Evolutionary conservation across 208 protist species (phyloP).

Genomic region (Wallacemonas collosoma): DNA sequence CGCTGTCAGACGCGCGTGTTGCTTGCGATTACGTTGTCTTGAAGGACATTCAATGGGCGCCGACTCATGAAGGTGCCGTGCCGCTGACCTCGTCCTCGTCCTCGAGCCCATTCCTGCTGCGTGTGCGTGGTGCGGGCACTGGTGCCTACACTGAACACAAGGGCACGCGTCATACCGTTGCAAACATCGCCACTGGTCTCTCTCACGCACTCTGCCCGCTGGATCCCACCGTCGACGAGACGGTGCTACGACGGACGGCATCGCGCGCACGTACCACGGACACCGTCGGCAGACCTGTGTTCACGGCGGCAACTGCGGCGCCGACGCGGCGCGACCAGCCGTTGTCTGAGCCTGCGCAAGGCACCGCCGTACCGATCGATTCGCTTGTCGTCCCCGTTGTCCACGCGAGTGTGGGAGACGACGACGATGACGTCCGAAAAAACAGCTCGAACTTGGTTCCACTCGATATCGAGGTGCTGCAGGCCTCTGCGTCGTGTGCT

Average conservation of each 20-base stretch:
- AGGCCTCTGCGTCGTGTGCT: neutral
- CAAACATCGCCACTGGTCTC: too few relatives aligned
- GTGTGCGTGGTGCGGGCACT: neutral
- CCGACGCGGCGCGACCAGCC: neutral
- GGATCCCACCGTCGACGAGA: slow-evolving; percentile 3
- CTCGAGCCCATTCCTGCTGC: neutral
- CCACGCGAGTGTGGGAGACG: neutral
- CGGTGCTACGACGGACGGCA: neutral
- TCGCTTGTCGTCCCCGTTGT: neutral
- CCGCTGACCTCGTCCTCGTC: neutral
- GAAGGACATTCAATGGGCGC: neutral
- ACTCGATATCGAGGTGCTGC: slow-evolving; percentile 5
- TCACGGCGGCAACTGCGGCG: slow-evolving; percentile 2
- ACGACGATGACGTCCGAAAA: neutral
- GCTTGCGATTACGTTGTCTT: neutral
- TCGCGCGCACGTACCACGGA: neutral
- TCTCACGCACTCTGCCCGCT: neutral
- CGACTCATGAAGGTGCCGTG: neutral
- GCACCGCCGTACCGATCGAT: neutral
- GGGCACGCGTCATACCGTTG: too few relatives aligned
- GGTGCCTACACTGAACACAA: neutral
- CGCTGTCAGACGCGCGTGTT: neutral
- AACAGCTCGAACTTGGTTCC: neutral
- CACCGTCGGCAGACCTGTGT: neutral
- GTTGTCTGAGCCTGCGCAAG: too few relatives aligned